Evolutionary conservation across 805 yeast genomes (phyloP), one percentile per base, ranked within the genome.

Genomic region (Cyberlindnera mississippiensis): DNA sequence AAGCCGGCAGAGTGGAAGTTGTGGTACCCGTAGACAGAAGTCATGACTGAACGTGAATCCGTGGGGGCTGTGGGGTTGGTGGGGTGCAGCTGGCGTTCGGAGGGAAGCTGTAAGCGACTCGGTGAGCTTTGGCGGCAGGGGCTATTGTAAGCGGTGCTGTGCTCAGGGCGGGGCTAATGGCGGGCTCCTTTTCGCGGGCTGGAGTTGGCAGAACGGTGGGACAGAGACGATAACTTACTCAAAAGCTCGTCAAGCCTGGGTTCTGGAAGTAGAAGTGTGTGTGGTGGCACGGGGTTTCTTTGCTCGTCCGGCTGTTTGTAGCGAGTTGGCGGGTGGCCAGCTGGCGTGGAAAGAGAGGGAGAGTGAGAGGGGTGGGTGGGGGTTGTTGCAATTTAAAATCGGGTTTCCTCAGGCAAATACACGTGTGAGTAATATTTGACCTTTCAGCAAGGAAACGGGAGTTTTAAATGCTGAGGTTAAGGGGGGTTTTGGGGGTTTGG

Each of bases 241-340:
- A 67, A 67, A 67, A 67, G 72, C 63, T 67, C 72, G 69, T 33
- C 44, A 14, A 33, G 20, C n/a, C 19, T 33, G n/a, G n/a, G n/a
- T n/a, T n/a, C n/a, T n/a, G n/a, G n/a, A n/a, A 27, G 28, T 17
- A 15, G 4, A 11, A 15, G 28, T 20, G 41, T 16, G 38, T 18
- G 22, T 32, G 33, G 38, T n/a, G 14, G 31, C 41, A 26, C 20
- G n/a, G 29, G 30, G 27, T 29, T 11, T 33, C 33, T 16, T 18
- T 22, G 38, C 38, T 35, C 38, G 20, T 30, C 22, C 27, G 19
- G 14, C 40, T 28, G 31, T 34, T 24, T 12, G 30, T 13, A 18
- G 40, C 34, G 34, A 37, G 34, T 35, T 27, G 22, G 26, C 26
- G 26, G 24, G 24, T 32, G 26, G 32, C 26, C 32, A 28, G 24